A percentile compares a stretch with the other conserved stretches of the same genome.
Conservation (phyloP, 148 eudicot species). For the Rhododendron ferrugineum region DNA sequence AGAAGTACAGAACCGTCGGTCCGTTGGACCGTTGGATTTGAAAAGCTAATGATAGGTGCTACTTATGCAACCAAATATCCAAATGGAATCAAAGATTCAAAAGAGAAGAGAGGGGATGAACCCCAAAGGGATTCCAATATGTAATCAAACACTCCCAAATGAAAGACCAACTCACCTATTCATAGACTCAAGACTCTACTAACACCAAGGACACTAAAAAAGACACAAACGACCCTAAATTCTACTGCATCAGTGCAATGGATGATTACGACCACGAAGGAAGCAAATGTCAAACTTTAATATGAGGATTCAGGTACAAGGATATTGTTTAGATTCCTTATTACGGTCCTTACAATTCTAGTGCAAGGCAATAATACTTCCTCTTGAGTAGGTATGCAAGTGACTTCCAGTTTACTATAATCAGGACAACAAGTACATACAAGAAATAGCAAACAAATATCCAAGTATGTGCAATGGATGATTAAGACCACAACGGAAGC, state of each 20-base stretch:
- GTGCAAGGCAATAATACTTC: not conserved
- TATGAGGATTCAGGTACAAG: not conserved
- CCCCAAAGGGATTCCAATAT: too few species aligned
- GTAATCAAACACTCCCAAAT: not conserved
- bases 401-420: not conserved
- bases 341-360: not conserved
- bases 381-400: not conserved
- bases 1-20: not conserved
- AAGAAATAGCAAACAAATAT: not conserved
- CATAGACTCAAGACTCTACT: not conserved
- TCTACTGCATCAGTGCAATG: not conserved
- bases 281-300: not conserved
- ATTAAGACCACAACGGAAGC: not conserved
- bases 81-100: not conserved
- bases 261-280: not conserved
- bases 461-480: not conserved
- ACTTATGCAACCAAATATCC: not conserved
- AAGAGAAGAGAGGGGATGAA: not conserved
- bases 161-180: not conserved
- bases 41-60: not conserved
- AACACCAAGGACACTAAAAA: too few species aligned
- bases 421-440: not conserved
- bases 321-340: not conserved
- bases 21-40: not conserved
- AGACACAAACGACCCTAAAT: not conserved